phyloP scores from a whole-genome alignment of 805 yeast genomes.

The Cyberlindnera bimundalis region DNA sequence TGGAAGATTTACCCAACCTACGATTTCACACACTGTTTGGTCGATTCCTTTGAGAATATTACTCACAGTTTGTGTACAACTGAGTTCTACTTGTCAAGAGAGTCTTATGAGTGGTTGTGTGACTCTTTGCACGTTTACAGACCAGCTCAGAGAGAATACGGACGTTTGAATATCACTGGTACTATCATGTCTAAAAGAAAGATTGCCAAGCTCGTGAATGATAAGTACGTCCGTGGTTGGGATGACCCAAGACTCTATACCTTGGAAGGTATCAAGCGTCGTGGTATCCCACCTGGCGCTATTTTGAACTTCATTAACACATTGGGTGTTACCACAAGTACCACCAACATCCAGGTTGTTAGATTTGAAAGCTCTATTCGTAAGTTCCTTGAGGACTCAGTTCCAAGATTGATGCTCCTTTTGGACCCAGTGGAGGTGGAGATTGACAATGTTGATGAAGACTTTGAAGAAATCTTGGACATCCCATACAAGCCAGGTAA shows the following conservation, averaged over 20 bases:
- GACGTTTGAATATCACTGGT: conserved; percentile 92
- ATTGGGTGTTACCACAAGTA: conserved; percentile 92
- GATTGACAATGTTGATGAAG: conserved; percentile 77
- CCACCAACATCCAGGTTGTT: conserved; percentile 84
- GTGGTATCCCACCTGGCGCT: conserved; percentile 99
- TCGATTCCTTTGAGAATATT: conserved; percentile 94
- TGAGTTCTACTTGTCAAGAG: conserved; percentile 88
- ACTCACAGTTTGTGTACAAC: conserved; percentile 96
- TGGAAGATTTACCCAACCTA: conserved; percentile 99
- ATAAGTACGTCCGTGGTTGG: conserved; percentile 87
- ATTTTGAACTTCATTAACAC: conserved; percentile 90
- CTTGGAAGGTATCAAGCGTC: conserved; percentile 88
- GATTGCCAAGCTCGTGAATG: conserved; percentile 87
- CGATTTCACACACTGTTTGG: conserved; percentile 98
- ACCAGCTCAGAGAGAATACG: conserved; percentile 99
- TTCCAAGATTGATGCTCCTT: conserved; percentile 93
- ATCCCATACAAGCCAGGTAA: conserved; percentile 91
- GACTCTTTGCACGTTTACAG: conserved; percentile 92
- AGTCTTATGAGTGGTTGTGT: conserved; percentile 97
- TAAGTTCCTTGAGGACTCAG: conserved; percentile 79
- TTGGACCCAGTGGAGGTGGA: conserved; percentile 80
- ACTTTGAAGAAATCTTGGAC: conserved; percentile 62
- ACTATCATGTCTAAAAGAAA: conserved; percentile 93
- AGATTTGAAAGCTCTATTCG: conserved; percentile 91
- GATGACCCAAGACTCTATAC: conserved; percentile 97